phyloP scores from a whole-genome alignment of 345 rosid species.

The Raphanus raphanistrum region DNA sequence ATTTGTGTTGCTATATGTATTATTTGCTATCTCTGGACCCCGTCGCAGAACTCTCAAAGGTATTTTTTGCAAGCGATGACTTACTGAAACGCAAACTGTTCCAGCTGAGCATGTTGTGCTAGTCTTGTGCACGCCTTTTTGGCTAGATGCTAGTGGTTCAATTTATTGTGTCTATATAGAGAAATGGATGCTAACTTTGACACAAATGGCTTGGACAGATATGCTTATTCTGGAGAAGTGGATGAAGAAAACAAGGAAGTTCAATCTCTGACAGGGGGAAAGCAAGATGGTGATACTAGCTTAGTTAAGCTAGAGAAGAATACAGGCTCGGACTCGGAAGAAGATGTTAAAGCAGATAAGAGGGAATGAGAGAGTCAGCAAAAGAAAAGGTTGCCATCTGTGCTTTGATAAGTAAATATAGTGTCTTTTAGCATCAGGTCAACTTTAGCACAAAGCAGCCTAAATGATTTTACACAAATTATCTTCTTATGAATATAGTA shows the following conservation, averaged over 20 bases:
- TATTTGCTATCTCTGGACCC: slow-evolving; percentile 95
- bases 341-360: slow-evolving; percentile 64
- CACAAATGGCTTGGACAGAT: slow-evolving; percentile 44
- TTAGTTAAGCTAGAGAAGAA: slow-evolving; percentile 64
- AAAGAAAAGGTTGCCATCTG: background rate
- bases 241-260: slow-evolving; percentile 69
- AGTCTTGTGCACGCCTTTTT: slow-evolving; percentile 8
- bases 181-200: slow-evolving; percentile 17
- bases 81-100: background rate
- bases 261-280: slow-evolving; percentile 65
- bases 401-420: slow-evolving; percentile 11
- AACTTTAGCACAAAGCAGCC: slow-evolving; percentile 10
- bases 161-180: background rate
- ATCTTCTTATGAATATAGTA: background rate
- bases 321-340: slow-evolving; percentile 46
- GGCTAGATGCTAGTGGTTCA: slow-evolving; percentile 10
- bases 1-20: slow-evolving; percentile 69
- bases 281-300: slow-evolving; percentile 62
- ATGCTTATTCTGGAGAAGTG: slow-evolving; percentile 72
- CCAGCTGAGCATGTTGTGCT: slow-evolving; percentile 18
- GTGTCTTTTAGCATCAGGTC: slow-evolving; percentile 23
- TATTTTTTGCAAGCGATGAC: slow-evolving; percentile 28
- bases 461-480: background rate
- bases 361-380: slow-evolving; percentile 48
- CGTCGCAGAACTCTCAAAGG: slow-evolving; percentile 92